Conservation (phyloP, 192 early-diverging fungal species). For the Chytriomyces sp. region DNA sequence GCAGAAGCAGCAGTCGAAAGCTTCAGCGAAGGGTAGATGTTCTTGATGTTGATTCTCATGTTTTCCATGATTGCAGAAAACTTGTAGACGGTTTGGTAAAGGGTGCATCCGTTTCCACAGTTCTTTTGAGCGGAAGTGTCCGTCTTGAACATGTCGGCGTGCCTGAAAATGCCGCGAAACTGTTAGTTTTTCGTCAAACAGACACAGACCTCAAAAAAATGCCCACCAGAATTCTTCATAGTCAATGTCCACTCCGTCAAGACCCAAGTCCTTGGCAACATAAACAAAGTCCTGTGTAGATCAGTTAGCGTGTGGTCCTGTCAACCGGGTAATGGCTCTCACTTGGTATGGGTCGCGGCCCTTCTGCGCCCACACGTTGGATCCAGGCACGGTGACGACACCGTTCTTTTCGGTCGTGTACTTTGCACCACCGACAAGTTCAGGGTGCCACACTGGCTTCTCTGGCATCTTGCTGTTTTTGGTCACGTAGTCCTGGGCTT, state of each 20-base stretch:
- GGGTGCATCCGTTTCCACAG: conserved; percentile 1
- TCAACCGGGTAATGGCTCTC: too few relatives aligned
- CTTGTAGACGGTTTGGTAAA: conserved; percentile 23
- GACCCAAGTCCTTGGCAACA: conserved; percentile 23
- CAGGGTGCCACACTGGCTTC: background rate
- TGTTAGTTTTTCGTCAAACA: background rate
- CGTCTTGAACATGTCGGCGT: conserved; percentile 30
- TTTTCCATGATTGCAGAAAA: conserved; percentile 12
- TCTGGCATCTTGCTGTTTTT: background rate
- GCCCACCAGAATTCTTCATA: conserved; percentile 14
- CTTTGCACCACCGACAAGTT: conserved; percentile 7
- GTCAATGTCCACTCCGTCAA: conserved; percentile 13
- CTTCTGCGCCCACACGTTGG: background rate
- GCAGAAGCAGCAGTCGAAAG: conserved; percentile 25
- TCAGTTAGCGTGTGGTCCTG: too few relatives aligned
- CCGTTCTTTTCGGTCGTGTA: background rate
- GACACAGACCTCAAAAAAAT: too few relatives aligned
- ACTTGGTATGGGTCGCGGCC: conserved; percentile 21
- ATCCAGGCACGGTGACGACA: background rate
- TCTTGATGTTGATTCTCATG: background rate
- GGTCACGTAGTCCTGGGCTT: conserved; percentile 10
- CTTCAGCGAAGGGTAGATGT: conserved; percentile 13
- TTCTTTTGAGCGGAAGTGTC: background rate
- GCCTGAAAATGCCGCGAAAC: background rate
- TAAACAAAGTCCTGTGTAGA: conserved; percentile 22